Evolutionary conservation across 768 basidiomycete species (phyloP).

Genomic region (Lentinula sp.): DNA sequence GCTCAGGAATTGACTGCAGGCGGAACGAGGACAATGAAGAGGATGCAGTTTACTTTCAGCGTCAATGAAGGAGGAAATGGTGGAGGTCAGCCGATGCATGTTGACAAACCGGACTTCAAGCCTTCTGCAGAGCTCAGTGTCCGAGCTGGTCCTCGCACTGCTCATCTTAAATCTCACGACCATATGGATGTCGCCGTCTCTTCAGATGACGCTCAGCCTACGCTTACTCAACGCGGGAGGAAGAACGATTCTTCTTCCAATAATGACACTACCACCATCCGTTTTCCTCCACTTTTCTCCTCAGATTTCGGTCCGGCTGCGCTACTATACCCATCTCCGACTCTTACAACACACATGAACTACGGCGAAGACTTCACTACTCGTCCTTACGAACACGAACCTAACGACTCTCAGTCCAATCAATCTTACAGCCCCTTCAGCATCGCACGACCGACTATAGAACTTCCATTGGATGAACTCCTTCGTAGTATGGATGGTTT

Average conservation of each 20-base stretch:
- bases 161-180: conserved; percentile 20
- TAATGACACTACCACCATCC: conserved; percentile 33
- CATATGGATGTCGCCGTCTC: conserved; percentile 14
- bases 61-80: conserved; percentile 56
- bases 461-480: conserved; percentile 81
- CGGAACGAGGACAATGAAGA: conserved; percentile 68
- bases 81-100: conserved; percentile 26
- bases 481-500: conserved; percentile 43
- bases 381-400: conserved; percentile 18
- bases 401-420: conserved; percentile 15
- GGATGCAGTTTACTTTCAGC: conserved; percentile 89
- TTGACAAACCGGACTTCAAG: conserved; percentile 61
- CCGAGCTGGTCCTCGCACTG: conserved; percentile 27
- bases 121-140: conserved; percentile 58
- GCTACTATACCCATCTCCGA: conserved; percentile 60
- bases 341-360: conserved; percentile 61
- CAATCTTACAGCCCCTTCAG: conserved; percentile 33
- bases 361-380: conserved; percentile 68
- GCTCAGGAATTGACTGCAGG: conserved; percentile 31
- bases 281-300: conserved; percentile 70
- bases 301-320: conserved; percentile 76
- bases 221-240: conserved; percentile 26
- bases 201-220: conserved; percentile 29
- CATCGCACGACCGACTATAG: conserved; percentile 75
- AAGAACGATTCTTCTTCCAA: conserved; percentile 8